These are phyloP conservation scores for Quillaja saponaria DNA, from an alignment of 306 rosid genomes.

Conservation along the genomic window DNA sequence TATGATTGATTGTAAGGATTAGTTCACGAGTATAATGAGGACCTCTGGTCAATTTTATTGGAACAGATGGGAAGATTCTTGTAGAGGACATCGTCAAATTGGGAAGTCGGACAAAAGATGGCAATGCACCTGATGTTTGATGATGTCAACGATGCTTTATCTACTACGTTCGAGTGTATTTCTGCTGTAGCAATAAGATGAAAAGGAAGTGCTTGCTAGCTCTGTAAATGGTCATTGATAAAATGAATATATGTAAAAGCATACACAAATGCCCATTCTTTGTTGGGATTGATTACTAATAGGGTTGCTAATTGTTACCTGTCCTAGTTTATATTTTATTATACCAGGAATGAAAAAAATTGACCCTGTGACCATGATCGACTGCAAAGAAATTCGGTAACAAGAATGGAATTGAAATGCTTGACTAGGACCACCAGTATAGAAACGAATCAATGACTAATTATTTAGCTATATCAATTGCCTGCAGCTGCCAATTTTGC, in stretches of 20 bases:
- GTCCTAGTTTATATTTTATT: background rate
- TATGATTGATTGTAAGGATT: no score
- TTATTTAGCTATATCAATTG: no score
- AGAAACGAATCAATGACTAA: no score
- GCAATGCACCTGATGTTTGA: constrained; percentile 53
- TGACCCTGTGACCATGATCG: no score
- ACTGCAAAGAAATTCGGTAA: no score
- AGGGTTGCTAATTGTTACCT: background rate
- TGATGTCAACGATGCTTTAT: constrained; percentile 37
- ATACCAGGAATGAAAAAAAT: background rate
- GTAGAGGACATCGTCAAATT: constrained; percentile 91
- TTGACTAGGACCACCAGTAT: no score
- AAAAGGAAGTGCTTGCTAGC: constrained; percentile 23
- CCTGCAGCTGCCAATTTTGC: constrained; percentile 15
- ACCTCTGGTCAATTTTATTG: background rate
- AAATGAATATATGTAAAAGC: constrained; percentile 11
- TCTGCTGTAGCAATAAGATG: constrained; percentile 35
- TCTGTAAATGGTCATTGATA: constrained; percentile 34
- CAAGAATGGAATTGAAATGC: no score
- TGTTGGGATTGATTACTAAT: background rate
- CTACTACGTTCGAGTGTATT: constrained; percentile 24
- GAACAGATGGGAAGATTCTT: constrained; percentile 87
- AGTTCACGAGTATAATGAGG: no score
- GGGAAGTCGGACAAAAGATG: constrained; percentile 76
- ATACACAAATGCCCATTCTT: background rate